Evolutionary conservation across 305 asterid species (phyloP).

Genomic region (Fraxinus sp.): DNA sequence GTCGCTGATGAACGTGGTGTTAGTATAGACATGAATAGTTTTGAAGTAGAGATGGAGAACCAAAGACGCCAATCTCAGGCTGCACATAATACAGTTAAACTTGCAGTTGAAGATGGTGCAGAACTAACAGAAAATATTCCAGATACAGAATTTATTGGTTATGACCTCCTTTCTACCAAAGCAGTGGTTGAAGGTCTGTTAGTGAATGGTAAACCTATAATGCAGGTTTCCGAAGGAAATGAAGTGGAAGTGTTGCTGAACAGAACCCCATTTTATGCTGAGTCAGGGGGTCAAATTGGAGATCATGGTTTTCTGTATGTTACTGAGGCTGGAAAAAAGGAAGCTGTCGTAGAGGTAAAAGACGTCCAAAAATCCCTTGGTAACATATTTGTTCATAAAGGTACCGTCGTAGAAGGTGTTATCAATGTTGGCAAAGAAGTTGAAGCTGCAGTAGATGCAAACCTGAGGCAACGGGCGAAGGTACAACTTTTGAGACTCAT

Average conservation of each 20-base stretch:
- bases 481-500: slow-evolving; percentile 30
- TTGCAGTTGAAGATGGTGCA: slow-evolving; percentile 71
- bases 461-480: slow-evolving; percentile 87
- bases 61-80: slow-evolving; percentile 95
- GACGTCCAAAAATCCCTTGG: slow-evolving; percentile 83
- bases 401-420: slow-evolving; percentile 66
- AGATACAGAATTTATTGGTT: slow-evolving; percentile 87
- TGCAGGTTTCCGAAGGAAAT: slow-evolving; percentile 70
- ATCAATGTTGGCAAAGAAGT: slow-evolving; percentile 71
- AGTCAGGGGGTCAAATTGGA: slow-evolving; percentile 96
- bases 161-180: slow-evolving; percentile 57
- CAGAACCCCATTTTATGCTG: slow-evolving; percentile 93
- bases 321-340: slow-evolving; percentile 42
- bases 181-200: slow-evolving; percentile 78
- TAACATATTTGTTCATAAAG: slow-evolving; percentile 82
- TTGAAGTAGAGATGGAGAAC: slow-evolving; percentile 79
- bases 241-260: slow-evolving; percentile 84
- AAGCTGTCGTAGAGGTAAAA: slow-evolving; percentile 60
- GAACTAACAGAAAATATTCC: slow-evolving; percentile 60
- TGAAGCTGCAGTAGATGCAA: slow-evolving; percentile 83
- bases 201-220: slow-evolving; percentile 69
- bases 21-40: slow-evolving; percentile 66
- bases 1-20: slow-evolving; percentile 85
- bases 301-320: slow-evolving; percentile 67
- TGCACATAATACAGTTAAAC: slow-evolving; percentile 87